These are phyloP conservation scores for Russula foetens DNA, from an alignment of 768 basidiomycete species.

Conservation along the genomic window DNA sequence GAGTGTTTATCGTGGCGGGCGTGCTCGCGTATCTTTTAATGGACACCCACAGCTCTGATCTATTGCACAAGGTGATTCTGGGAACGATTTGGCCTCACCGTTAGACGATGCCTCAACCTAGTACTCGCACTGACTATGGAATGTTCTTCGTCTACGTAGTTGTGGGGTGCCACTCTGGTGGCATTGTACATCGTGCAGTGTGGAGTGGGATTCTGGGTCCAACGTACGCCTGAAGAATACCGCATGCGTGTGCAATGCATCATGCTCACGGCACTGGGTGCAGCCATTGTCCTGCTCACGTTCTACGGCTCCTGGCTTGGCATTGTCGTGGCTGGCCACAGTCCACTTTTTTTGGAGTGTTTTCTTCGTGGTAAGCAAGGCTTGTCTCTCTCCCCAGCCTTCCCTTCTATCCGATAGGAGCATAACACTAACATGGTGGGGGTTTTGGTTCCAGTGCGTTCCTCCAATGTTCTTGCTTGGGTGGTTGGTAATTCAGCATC, in stretches of 20 bases:
- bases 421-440: background rate
- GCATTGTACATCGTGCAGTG: slow-evolving; percentile 4
- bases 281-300: background rate
- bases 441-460: background rate
- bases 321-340: background rate
- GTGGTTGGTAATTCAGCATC: background rate
- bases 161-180: background rate
- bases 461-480: slow-evolving; percentile 2
- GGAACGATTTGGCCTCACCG: background rate
- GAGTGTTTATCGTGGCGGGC: background rate
- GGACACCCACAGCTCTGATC: background rate
- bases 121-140: background rate
- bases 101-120: too few relatives aligned
- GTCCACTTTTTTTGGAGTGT: background rate
- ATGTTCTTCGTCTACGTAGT: background rate
- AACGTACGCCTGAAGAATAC: background rate
- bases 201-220: background rate
- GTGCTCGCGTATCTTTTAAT: slow-evolving; percentile 9
- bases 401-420: background rate
- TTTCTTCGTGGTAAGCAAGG: background rate
- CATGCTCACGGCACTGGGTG: slow-evolving; percentile 2
- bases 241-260: background rate
- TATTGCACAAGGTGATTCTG: background rate
- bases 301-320: slow-evolving; percentile 9
- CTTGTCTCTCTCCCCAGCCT: too few relatives aligned